Conservation (phyloP, 441 rosid species). For the Flueggea neowawraea region DNA sequence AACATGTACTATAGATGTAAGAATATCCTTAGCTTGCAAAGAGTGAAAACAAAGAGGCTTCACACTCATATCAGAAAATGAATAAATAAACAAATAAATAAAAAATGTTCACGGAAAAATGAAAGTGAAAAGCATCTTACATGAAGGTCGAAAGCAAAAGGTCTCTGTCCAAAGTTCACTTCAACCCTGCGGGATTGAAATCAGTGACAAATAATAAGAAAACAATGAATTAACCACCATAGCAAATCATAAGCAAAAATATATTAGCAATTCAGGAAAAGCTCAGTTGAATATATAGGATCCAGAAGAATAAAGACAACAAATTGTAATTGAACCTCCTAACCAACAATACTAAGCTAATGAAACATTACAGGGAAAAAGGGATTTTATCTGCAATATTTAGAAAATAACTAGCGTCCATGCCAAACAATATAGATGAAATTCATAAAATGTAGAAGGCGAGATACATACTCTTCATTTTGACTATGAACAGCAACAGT, state of each 20-base stretch:
- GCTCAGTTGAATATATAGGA: no score
- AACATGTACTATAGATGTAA: no score
- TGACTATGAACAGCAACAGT: slow-evolving; percentile 94
- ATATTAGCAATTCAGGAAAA: no score
- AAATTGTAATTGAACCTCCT: no score
- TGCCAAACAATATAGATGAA: background rate
- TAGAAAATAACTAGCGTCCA: no score
- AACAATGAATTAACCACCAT: background rate
- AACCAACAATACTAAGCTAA: no score
- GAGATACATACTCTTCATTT: slow-evolving; percentile 78
- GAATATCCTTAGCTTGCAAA: no score
- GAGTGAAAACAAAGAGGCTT: no score
- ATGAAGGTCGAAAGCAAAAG: slow-evolving; percentile 79
- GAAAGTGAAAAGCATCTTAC: slow-evolving; percentile 27
- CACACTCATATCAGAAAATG: no score
- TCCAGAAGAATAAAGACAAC: no score
- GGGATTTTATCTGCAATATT: no score
- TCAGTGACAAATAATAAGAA: background rate
- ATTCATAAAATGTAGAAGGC: background rate
- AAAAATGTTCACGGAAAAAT: background rate
- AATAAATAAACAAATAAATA: background rate
- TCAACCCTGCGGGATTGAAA: slow-evolving; percentile 49
- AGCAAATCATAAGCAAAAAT: background rate
- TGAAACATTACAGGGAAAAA: no score
- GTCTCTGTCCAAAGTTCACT: slow-evolving; percentile 84